A percentile compares a stretch with the other conserved stretches of the same genome.
phyloP scores from a whole-genome alignment of 192 early-diverging fungal species.

The Mortierella claussenii region DNA sequence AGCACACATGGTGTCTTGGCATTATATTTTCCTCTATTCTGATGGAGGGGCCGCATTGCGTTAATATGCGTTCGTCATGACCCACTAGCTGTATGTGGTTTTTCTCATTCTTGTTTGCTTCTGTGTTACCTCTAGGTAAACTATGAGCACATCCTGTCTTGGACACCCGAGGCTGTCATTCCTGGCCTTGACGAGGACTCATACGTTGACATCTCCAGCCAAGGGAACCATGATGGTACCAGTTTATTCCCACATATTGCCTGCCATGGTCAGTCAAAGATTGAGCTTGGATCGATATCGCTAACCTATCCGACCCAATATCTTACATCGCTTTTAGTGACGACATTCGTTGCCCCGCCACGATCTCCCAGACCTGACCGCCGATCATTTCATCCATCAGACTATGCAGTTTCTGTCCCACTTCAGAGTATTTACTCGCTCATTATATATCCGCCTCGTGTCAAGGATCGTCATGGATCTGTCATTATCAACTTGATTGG shows the following conservation, averaged over 20 bases:
- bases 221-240: conserved; percentile 53
- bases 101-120: neutral
- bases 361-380: conserved; percentile 16
- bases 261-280: no score
- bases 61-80: no score
- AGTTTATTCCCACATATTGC: no score
- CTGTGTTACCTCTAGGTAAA: conserved; percentile 9
- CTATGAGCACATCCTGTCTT: conserved; percentile 70
- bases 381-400: conserved; percentile 40
- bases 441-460: conserved; percentile 70
- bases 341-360: conserved; percentile 50
- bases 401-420: conserved; percentile 72
- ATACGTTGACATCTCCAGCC: conserved; percentile 68
- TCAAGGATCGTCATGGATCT: conserved; percentile 77
- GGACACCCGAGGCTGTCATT: conserved; percentile 76
- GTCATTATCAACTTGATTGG: conserved; percentile 71
- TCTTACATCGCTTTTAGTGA: conserved; percentile 7
- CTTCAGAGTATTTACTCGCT: conserved; percentile 68
- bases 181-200: conserved; percentile 68
- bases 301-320: neutral
- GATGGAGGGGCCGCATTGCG: no score
- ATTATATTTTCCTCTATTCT: no score
- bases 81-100: no score
- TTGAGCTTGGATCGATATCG: no score
- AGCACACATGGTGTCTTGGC: conserved; percentile 17